phyloP scores from a whole-genome alignment of 257 asterid genomes.

The Gardenia jasminoides region DNA sequence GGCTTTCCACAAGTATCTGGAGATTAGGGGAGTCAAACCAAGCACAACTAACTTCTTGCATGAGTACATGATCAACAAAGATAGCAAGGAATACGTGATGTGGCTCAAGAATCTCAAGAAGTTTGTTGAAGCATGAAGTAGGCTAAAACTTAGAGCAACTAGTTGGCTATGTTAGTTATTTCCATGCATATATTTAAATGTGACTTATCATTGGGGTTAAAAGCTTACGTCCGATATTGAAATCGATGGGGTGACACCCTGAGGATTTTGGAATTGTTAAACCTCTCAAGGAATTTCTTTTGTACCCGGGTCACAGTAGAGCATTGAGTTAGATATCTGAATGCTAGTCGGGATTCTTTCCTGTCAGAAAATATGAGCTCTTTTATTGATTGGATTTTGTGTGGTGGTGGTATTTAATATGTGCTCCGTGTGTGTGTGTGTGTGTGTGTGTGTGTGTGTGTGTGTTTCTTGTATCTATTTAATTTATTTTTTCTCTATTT shows the following conservation, averaged over 20 bases:
- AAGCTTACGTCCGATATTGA: background rate
- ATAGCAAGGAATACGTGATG: conserved; percentile 53
- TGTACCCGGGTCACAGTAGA: background rate
- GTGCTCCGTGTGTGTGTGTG: too few relatives aligned
- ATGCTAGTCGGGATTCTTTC: background rate
- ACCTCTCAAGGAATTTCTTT: background rate
- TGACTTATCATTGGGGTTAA: background rate
- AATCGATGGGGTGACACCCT: too few relatives aligned
- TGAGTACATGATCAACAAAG: conserved; percentile 78
- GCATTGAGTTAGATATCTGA: background rate
- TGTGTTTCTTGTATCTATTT: too few relatives aligned
- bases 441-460: too few relatives aligned
- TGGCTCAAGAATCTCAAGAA: conserved; percentile 79
- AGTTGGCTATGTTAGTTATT: background rate
- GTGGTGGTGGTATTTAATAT: background rate
- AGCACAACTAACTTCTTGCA: conserved; percentile 80
- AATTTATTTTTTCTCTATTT: too few relatives aligned
- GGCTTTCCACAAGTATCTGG: conserved; percentile 90
- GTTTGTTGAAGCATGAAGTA: conserved; percentile 53
- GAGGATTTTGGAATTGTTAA: background rate
- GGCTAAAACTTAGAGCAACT: background rate
- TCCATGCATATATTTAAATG: background rate
- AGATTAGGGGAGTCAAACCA: conserved; percentile 79
- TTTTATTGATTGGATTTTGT: background rate
- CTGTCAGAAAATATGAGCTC: background rate